Conservation (phyloP, 192 early-diverging fungal species). For the Linnemannia hyalina region DNA sequence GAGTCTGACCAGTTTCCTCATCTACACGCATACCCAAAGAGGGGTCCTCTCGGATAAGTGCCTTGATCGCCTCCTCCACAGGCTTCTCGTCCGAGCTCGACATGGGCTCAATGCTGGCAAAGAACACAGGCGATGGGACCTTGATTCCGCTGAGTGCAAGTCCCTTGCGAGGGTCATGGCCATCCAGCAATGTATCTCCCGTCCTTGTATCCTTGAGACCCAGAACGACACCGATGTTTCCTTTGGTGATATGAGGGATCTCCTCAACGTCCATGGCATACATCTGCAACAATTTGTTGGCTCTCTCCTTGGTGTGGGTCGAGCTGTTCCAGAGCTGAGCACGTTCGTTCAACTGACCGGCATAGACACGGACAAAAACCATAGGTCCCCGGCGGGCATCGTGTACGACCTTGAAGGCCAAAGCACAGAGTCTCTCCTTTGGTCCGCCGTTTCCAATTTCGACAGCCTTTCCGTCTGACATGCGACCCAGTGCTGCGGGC, state of each 20-base stretch:
- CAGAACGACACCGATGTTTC: conserved; percentile 89
- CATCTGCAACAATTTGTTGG: conserved; percentile 88
- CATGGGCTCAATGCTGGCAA: conserved; percentile 80
- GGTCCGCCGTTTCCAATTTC: conserved; percentile 59
- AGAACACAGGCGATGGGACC: conserved; percentile 91
- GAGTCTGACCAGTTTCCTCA: conserved; percentile 88
- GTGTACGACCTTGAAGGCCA: conserved; percentile 95
- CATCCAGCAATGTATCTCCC: conserved; percentile 84
- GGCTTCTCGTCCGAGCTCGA: conserved; percentile 83
- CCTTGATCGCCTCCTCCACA: conserved; percentile 78
- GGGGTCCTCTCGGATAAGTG: conserved; percentile 88
- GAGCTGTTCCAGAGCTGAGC: conserved; percentile 78
- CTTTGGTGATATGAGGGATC: conserved; percentile 74
- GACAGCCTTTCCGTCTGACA: conserved; percentile 54
- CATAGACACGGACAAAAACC: conserved; percentile 93
- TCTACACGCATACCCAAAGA: conserved; percentile 80
- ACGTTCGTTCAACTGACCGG: conserved; percentile 78
- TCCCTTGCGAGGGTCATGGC: conserved; percentile 62
- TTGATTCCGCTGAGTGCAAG: conserved; percentile 80
- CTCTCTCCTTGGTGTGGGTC: conserved; percentile 79
- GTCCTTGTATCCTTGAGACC: conserved; percentile 89
- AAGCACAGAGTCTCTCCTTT: conserved; percentile 77
- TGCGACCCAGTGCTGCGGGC: conserved; percentile 69
- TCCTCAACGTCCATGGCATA: conserved; percentile 93
- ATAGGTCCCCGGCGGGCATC: conserved; percentile 89